These are phyloP conservation scores for Ascochyta lentis DNA, from an alignment of 2,329 filamentous ascomycete species.

Conservation along the genomic window DNA sequence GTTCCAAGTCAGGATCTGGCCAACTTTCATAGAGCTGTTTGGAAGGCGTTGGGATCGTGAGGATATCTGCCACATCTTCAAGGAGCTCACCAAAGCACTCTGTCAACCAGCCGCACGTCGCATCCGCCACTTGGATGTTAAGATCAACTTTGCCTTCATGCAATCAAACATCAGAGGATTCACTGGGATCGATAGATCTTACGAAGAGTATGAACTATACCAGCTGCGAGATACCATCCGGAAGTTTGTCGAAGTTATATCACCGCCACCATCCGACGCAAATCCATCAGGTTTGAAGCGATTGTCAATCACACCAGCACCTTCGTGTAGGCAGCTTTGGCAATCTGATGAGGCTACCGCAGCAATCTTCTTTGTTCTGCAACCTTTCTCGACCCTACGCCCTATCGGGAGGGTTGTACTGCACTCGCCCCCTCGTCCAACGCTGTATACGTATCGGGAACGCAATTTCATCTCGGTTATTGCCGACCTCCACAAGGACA, in stretches of 20 bases:
- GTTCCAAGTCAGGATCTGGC: conserved; percentile 8
- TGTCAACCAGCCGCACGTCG: conserved; percentile 3
- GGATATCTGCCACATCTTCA: not conserved
- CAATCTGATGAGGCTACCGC: conserved; percentile 11
- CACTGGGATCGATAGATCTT: not conserved
- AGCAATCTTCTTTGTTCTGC: conserved; percentile 11
- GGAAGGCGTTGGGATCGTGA: conserved; percentile 4
- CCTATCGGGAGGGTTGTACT: not conserved
- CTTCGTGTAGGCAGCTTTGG: not conserved
- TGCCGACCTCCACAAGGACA: not conserved
- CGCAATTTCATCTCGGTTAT: not conserved
- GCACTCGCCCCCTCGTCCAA: not conserved
- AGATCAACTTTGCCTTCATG: not conserved
- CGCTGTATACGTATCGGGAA: not conserved
- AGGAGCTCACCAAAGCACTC: not conserved
- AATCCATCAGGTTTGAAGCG: not conserved
- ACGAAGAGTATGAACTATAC: conserved; percentile 16
- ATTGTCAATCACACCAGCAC: not conserved
- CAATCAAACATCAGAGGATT: not conserved
- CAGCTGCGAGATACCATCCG: conserved; percentile 12
- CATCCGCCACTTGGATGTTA: conserved; percentile 7
- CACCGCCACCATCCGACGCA: not conserved
- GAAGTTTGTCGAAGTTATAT: conserved; percentile 1
- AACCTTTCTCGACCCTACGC: conserved; percentile 14
- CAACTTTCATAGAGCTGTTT: not conserved